phyloP scores from a whole-genome alignment of 306 rosid genomes.

The Vigna angularis region DNA sequence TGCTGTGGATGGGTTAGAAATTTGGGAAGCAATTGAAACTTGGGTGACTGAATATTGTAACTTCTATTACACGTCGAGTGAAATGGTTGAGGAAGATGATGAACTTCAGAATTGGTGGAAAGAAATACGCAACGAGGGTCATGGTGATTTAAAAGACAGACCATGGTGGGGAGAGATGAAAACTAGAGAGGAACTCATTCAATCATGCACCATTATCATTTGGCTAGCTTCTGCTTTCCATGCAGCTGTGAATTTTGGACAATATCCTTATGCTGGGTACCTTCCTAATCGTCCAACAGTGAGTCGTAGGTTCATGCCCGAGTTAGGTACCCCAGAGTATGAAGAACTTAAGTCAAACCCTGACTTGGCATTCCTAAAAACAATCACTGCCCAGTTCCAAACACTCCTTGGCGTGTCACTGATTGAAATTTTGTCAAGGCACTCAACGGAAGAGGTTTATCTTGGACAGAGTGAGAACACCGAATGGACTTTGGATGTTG shows the following conservation, averaged over 20 bases:
- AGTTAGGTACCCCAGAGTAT: conserved; percentile 79
- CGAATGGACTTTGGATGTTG: conserved; percentile 71
- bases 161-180: conserved; percentile 87
- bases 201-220: conserved; percentile 75
- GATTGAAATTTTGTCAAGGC: conserved; percentile 82
- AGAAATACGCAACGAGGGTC: conserved; percentile 75
- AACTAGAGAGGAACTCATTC: conserved; percentile 64
- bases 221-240: conserved; percentile 98
- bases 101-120: conserved; percentile 88
- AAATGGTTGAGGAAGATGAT: conserved; percentile 55
- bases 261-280: conserved; percentile 90
- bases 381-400: conserved; percentile 90
- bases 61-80: conserved; percentile 64
- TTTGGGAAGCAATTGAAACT: conserved; percentile 81
- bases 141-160: conserved; percentile 80
- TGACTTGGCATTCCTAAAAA: conserved; percentile 79
- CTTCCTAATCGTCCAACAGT: conserved; percentile 95
- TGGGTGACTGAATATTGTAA: conserved; percentile 83
- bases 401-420: conserved; percentile 86
- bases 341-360: conserved; percentile 74
- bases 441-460: conserved; percentile 86
- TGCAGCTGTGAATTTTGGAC: conserved; percentile 97
- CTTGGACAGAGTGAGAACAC: conserved; percentile 79
- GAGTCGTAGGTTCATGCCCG: conserved; percentile 97
- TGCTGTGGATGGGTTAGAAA: conserved; percentile 87